Evolutionary conservation across 2,329 filamentous ascomycete genomes (phyloP), one percentile per base, ranked within the genome.

Genomic region (Fusarium sororula): DNA sequence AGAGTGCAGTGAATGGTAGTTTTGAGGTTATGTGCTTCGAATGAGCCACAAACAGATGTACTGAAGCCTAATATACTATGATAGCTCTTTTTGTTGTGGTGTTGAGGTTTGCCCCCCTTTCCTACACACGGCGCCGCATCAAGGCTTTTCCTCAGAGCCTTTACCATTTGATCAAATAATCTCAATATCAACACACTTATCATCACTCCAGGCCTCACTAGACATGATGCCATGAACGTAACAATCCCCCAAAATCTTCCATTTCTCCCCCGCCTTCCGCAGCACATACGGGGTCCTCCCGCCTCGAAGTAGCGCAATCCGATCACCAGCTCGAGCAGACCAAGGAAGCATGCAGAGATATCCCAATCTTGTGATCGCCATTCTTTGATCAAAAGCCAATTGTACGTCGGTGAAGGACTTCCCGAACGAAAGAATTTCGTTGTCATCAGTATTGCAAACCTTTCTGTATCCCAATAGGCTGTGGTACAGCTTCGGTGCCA

Each of bases 221-320:
- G 51, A 63, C 58, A 63, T 66, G 4, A 66, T 50, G 1, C 63
- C 58, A 50, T 66, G 58, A 5, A 63, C 63, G 22, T 66, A 63
- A 3, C 63, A 63, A 11, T 66, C 63, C 8, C 48, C 63, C n/a
- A 66, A 5, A 22, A 66, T 63, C 37, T 6, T 63, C 63, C 63
- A 66, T 22, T 35, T 45, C 5, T 56, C 17, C 0, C 63, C 24
- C 4, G 18, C 24, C n/a, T 47, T 56, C 2, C 50, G 30, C 8
- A 66, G 10, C 10, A 66, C 59, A 26, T 38, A 66, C 3, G 63
- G 63, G 3, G 63, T 56, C 13, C 47, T 63, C 2, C 59, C 63
- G 0, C 48, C 41, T 3, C 37, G 42, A 20, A 66, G 48, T 0
- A 63, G 28, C 2, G 35, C 41, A n/a, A 66, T 55, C 20, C 13